Conservation (phyloP, 805 yeast species). For the Myxozyma monticola region DNA sequence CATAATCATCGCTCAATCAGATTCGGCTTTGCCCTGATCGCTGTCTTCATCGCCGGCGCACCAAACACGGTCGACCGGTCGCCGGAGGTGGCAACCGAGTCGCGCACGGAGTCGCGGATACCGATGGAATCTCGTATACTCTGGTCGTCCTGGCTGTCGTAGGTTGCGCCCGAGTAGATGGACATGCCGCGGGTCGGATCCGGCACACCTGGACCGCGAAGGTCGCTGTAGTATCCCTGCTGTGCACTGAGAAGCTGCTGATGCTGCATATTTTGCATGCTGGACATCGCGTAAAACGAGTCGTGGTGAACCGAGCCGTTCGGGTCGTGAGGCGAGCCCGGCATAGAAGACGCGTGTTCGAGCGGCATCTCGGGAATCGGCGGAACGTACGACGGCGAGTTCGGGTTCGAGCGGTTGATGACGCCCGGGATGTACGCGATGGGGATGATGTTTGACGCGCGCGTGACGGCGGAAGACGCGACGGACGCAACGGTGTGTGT, state of each 20-base stretch:
- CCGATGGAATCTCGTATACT: conserved; percentile 39
- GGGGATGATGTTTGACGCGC: conserved; percentile 51
- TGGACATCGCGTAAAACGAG: background rate
- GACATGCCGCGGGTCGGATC: conserved; percentile 15
- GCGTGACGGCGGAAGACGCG: conserved; percentile 68
- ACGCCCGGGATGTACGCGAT: conserved; percentile 65
- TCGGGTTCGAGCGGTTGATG: conserved; percentile 36
- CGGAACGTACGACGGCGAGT: conserved; percentile 27
- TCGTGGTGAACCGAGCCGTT: background rate
- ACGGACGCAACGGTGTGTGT: conserved; percentile 37
- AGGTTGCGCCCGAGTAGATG: conserved; percentile 24
- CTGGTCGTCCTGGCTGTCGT: conserved; percentile 22
- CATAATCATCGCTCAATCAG: conserved; percentile 46
- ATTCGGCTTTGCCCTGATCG: conserved; percentile 72
- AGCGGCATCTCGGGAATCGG: conserved; percentile 33
- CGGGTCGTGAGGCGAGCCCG: background rate
- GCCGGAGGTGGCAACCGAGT: conserved; percentile 41
- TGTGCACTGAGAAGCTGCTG: background rate
- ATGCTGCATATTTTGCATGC: background rate
- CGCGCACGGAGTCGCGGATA: conserved; percentile 40
- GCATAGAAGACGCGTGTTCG: conserved; percentile 4
- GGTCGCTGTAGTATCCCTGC: conserved; percentile 5
- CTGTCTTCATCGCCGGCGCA: conserved; percentile 57
- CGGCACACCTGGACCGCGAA: background rate
- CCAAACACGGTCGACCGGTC: conserved; percentile 48